Evolutionary conservation across 352 stramenopile genomes (phyloP), one percentile per base, ranked within the genome.

Genomic region (Phytophthora syringae): DNA sequence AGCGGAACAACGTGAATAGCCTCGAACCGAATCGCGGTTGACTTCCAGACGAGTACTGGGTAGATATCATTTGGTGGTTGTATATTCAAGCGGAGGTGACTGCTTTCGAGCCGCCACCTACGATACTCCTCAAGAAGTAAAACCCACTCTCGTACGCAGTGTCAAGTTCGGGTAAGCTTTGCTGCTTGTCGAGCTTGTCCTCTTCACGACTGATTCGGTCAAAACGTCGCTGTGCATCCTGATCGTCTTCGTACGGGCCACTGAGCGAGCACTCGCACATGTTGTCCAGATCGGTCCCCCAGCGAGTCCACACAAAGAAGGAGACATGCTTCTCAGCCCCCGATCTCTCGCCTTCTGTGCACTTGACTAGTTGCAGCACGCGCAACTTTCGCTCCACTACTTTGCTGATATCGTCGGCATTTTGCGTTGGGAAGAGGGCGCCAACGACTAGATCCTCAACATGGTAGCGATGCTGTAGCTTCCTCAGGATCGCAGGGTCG

Each of bases 251-350:
- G 30, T 87, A 87, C 10, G 78, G 76, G 0, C 78, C 78, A 39
- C 76, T 72, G 1, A 87, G 45, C 1, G 54, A 57, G 13, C 67
- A 59, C 24, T 73, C 51, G 16, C 44, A 60, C 3, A 40, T 48
- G 11, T 56, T 22, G 0, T 68, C 48, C 7, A 24, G 44, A 7
- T 49, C 34, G 1, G 20, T n/a, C 7, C 72, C 51, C 75, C 77
- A 86, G n/a, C 77, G 75, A 45, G 49, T 79, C 77, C 77, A 86
- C 10, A 86, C 69, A 37, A 71, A 86, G 24, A n/a, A n/a, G n/a
- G n/a, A n/a, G n/a, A n/a, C n/a, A n/a, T n/a, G n/a, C n/a, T n/a
- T n/a, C n/a, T n/a, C n/a, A n/a, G n/a, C n/a, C n/a, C n/a, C n/a
- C 12, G 16, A 25, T 18, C n/a, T 1, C 11, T 16, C 25, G 16